Base-by-base conservation (phyloP, 768 basidiomycete genomes). In the Chlorophyllum brunneum region DNA sequence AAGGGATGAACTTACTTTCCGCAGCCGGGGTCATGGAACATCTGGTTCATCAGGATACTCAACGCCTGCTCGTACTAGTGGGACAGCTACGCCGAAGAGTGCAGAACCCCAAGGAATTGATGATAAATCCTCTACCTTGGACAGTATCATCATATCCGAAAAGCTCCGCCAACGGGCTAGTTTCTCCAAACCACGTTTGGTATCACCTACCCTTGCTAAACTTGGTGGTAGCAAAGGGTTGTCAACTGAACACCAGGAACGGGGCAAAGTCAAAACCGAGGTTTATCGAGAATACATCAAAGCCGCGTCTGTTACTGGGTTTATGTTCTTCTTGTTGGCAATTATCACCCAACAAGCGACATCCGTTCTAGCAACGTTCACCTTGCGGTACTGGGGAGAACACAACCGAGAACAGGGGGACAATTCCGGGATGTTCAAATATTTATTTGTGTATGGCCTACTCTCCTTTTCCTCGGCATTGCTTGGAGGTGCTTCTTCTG, bases 311-410 rank as follows among this genome's bases (percentile, higher is more conserved):
- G 82, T 76, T 56, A 58, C 71, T 1, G 93, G 90, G 1, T 92
- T 91, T 62, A 61, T 62, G 5, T 58, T 88, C 56, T 86, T 88
- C 56, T 55, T 93, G 5, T 43, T 85, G 18, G 70, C 76, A 5
- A 80, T 78, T 4, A 45, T 82, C 38, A 54, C 67, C 11, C 75
- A 82, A 50, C 92, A 95, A 64, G 77, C 71, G 4, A 62, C 78
- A 7, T 77, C 79, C 0, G 81, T 94, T 26, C 49, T 76, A 8
- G 78, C 80, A 0, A 88, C 82, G 23, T 67, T 83, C 27, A 81
- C 86, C 39, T 70, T 95, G n/a, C 80, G 89, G 33, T 72, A 76
- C 43, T 95, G 91, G 92, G 85, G 87, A 6, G 87, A 92, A 62
- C 80, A 84, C 54, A 95, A 95, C 57, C 74, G 76, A 3, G 71